Evolutionary conservation across 306 rosid species (phyloP).

Genomic region (Biancaea sappan): DNA sequence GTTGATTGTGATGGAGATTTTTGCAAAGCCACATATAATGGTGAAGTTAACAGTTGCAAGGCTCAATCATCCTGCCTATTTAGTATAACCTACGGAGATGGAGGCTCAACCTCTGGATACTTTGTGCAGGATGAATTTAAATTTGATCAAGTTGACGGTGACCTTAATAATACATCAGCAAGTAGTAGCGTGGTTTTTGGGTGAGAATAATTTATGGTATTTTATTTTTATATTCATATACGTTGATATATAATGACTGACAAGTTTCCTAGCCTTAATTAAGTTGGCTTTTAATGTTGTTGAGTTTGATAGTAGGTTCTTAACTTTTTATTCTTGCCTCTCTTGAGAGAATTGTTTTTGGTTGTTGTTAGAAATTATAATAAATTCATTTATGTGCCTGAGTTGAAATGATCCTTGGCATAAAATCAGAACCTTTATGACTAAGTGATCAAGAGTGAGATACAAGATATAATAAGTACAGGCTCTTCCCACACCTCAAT

Average conservation of each 20-base stretch:
- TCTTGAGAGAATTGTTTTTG: constrained; percentile 14
- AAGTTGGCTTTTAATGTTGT: constrained; percentile 9
- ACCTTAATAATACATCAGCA: constrained; percentile 39
- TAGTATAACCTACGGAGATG: constrained; percentile 80
- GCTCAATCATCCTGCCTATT: constrained; percentile 58
- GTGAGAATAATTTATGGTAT: constrained; percentile 51
- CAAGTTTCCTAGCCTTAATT: not conserved
- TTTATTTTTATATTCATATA: not conserved
- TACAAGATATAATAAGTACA: too few species aligned
- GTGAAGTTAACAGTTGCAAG: constrained; percentile 61
- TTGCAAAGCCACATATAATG: constrained; percentile 60
- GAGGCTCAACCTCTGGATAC: constrained; percentile 75
- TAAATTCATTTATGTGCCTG: too few species aligned
- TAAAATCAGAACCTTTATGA: too few species aligned
- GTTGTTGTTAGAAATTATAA: too few species aligned
- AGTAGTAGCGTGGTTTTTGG: constrained; percentile 70
- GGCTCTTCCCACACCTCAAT: too few species aligned
- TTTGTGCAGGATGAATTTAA: constrained; percentile 69
- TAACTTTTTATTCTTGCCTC: constrained; percentile 13
- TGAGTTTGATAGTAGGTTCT: constrained; percentile 10
- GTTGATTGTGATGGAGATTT: constrained; percentile 66
- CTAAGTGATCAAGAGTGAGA: too few species aligned
- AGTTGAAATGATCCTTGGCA: too few species aligned
- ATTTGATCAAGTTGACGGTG: constrained; percentile 53
- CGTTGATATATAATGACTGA: not conserved